phyloP scores from a whole-genome alignment of 352 stramenopile species.

The Phytophthora aleatoria region DNA sequence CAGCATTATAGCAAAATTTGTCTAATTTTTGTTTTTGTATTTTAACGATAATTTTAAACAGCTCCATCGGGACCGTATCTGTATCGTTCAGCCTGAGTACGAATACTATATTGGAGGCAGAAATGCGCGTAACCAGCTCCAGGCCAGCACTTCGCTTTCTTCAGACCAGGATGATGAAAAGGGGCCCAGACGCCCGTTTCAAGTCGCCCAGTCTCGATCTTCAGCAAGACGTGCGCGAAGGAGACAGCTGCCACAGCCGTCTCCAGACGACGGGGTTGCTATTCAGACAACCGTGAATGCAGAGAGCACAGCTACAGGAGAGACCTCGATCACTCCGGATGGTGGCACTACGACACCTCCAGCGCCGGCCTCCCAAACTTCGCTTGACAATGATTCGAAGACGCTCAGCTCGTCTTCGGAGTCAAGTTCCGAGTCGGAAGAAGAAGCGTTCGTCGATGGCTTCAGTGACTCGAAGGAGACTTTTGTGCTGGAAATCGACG shows the following conservation, averaged over 20 bases:
- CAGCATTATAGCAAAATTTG: neutral
- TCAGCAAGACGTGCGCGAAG: slow-evolving; percentile 42
- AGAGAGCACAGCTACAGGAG: slow-evolving; percentile 30
- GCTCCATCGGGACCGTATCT: slow-evolving; percentile 70
- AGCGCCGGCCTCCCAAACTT: slow-evolving; percentile 19
- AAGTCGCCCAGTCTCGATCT: slow-evolving; percentile 33
- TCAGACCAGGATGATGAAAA: slow-evolving; percentile 55
- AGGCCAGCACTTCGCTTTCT: slow-evolving; percentile 25
- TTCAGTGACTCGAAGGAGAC: slow-evolving; percentile 86
- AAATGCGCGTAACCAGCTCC: slow-evolving; percentile 35
- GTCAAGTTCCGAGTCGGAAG: slow-evolving; percentile 84
- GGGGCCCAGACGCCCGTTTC: slow-evolving; percentile 44
- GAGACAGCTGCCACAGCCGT: slow-evolving; percentile 30
- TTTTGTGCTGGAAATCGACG: slow-evolving; percentile 92
- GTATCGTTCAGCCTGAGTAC: slow-evolving; percentile 65
- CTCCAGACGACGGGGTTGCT: slow-evolving; percentile 31
- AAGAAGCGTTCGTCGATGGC: slow-evolving; percentile 77
- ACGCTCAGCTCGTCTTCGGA: slow-evolving; percentile 74
- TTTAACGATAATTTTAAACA: slow-evolving; percentile 15
- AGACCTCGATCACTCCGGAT: slow-evolving; percentile 9
- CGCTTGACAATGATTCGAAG: slow-evolving; percentile 59
- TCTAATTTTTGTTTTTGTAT: slow-evolving; percentile 1
- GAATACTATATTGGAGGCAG: slow-evolving; percentile 48
- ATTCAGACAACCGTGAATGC: slow-evolving; percentile 1
- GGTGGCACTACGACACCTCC: slow-evolving; percentile 17